phyloP scores from a whole-genome alignment of 1,139 yeast genomes.

The Geotrichum bryndzae region DNA sequence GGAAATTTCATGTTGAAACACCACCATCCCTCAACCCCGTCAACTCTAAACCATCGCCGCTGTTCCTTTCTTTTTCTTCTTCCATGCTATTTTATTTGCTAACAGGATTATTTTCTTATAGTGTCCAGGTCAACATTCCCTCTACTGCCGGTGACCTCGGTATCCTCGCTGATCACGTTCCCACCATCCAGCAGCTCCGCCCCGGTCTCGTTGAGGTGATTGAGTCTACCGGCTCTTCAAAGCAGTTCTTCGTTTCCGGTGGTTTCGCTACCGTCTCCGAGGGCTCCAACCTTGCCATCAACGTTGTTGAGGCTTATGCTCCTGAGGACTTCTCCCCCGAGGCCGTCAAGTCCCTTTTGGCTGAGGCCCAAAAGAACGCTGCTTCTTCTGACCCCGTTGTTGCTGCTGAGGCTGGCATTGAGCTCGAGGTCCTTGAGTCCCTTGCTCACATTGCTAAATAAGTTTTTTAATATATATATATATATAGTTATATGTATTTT shows the following conservation, averaged over 20 bases:
- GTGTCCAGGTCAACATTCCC: conserved; percentile 93
- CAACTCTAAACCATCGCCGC: not conserved
- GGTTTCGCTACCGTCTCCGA: conserved; percentile 98
- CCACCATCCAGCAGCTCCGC: conserved; percentile 91
- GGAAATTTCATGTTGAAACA: not conserved
- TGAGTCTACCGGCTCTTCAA: conserved; percentile 69
- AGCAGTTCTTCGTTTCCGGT: conserved; percentile 85
- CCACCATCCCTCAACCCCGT: not conserved
- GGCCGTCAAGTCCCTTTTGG: conserved; percentile 71
- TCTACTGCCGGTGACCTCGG: conserved; percentile 96
- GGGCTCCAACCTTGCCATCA: conserved; percentile 82
- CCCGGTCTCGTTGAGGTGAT: conserved; percentile 95
- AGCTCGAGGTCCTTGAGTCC: conserved; percentile 94
- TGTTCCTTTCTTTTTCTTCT: not conserved
- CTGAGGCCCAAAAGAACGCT: conserved; percentile 93
- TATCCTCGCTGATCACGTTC: conserved; percentile 96
- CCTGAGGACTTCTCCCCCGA: conserved; percentile 81
- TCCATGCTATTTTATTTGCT: not conserved
- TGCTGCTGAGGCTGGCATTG: conserved; percentile 92
- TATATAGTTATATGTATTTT: not conserved
- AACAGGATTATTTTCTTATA: conserved; percentile 26
- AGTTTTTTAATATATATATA: conserved; percentile 17
- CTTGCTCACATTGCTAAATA: conserved; percentile 83
- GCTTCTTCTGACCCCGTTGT: conserved; percentile 74
- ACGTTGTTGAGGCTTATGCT: conserved; percentile 94